A percentile compares a stretch with the other conserved stretches of the same genome.
Evolutionary conservation across 441 rosid species (phyloP).

Genomic region (Populus hybrid): DNA sequence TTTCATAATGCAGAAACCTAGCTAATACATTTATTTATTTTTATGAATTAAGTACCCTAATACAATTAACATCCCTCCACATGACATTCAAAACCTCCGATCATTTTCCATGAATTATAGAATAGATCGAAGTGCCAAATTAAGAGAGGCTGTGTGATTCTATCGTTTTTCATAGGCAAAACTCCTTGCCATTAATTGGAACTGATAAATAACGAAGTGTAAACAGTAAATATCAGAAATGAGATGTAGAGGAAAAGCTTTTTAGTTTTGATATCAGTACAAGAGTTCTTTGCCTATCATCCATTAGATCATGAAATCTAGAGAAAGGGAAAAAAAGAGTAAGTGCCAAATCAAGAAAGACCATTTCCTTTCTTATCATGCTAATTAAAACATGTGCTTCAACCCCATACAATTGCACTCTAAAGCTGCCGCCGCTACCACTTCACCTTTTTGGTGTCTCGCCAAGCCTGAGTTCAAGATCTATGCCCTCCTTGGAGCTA

Average conservation of each 20-base stretch:
- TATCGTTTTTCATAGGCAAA: neutral
- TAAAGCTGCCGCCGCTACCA: slow-evolving; percentile 17
- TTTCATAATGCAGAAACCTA: too few relatives aligned
- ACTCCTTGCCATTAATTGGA: neutral
- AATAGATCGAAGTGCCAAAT: neutral
- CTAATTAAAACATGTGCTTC: too few relatives aligned
- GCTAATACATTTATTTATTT: too few relatives aligned
- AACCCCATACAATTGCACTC: neutral
- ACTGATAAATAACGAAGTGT: neutral
- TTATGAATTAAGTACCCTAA: neutral
- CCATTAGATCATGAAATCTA: neutral
- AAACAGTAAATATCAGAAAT: neutral
- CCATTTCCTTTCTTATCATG: neutral
- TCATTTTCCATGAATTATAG: too few relatives aligned
- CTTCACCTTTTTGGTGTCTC: slow-evolving; percentile 35
- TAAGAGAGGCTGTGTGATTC: neutral
- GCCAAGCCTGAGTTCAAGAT: slow-evolving; percentile 97
- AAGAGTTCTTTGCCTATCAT: slow-evolving; percentile 16
- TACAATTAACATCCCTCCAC: neutral
- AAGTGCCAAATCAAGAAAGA: slow-evolving; percentile 2
- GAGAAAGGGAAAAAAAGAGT: neutral
- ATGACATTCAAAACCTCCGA: neutral
- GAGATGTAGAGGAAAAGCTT: neutral
- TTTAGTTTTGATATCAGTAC: slow-evolving; percentile 8
- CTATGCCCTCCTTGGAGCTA: slow-evolving; percentile 56